These are phyloP conservation scores for Physocladia obscura DNA, from an alignment of 192 early-diverging fungal species.

Conservation along the genomic window DNA sequence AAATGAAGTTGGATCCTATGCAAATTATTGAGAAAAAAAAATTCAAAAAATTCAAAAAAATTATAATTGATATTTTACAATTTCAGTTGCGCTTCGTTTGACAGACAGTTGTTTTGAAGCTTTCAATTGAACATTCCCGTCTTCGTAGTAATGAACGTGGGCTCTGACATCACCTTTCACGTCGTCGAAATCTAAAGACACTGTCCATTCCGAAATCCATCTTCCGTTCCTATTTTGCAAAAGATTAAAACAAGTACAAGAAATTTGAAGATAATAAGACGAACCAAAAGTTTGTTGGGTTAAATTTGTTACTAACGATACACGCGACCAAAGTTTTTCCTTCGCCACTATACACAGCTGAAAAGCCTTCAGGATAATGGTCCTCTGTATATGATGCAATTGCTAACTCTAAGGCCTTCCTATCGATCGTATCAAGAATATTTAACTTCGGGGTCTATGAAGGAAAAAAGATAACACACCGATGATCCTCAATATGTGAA, in stretches of 20 bases:
- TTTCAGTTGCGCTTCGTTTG: conserved; percentile 8
- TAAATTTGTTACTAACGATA: conserved; percentile 91
- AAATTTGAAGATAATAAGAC: background rate
- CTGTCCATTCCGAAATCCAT: conserved; percentile 84
- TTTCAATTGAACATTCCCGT: conserved; percentile 96
- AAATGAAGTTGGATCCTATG: conserved; percentile 39
- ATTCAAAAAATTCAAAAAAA: background rate
- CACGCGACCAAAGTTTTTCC: conserved; percentile 51
- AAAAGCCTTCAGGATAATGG: conserved; percentile 77
- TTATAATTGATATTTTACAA: background rate
- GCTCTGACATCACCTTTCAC: conserved; percentile 74
- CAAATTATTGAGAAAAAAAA: background rate
- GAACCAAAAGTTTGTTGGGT: conserved; percentile 90
- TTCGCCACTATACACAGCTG: conserved; percentile 63
- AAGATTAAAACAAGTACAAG: background rate
- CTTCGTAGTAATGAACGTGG: conserved; percentile 97
- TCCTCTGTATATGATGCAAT: conserved; percentile 65
- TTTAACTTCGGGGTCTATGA: background rate
- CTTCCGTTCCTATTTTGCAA: conserved; percentile 74
- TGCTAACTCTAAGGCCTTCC: conserved; percentile 64
- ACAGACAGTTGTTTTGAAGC: conserved; percentile 64
- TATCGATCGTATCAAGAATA: background rate
- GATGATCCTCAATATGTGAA: conserved; percentile 35
- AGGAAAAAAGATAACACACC: conserved; percentile 28
- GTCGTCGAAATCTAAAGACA: conserved; percentile 53